Conservation (phyloP, 1,139 yeast genomes). For the Blastobotrys elegans region DNA sequence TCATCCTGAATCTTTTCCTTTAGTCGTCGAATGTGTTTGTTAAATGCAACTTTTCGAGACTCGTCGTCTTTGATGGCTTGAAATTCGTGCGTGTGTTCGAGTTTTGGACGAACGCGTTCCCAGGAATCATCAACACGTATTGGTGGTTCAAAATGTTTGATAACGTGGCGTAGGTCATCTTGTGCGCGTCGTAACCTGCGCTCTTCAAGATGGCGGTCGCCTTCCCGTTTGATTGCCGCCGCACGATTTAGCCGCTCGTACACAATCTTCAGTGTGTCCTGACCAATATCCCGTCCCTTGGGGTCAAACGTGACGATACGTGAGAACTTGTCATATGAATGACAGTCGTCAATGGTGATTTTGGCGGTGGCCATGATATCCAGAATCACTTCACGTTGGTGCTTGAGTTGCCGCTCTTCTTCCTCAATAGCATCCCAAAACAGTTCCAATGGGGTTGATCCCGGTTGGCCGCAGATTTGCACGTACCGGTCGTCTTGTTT, state of each 20-base stretch:
- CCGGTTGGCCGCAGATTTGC: conserved; percentile 67
- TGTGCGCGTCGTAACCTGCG: conserved; percentile 36
- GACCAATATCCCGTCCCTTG: conserved; percentile 17
- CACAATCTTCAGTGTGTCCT: conserved; percentile 8
- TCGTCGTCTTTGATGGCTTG: conserved; percentile 35
- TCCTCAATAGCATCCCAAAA: conserved; percentile 74
- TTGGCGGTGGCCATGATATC: conserved; percentile 43
- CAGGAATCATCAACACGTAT: conserved; percentile 33
- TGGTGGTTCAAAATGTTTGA: conserved; percentile 36
- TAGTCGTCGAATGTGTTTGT: conserved; percentile 31
- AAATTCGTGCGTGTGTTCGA: conserved; percentile 35
- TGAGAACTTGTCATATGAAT: conserved; percentile 26
- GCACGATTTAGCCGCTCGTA: conserved; percentile 9
- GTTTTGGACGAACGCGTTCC: conserved; percentile 35
- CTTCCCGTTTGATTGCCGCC: conserved; percentile 22
- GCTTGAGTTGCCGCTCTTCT: conserved; percentile 49
- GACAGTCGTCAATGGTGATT: conserved; percentile 19
- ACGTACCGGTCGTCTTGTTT: conserved; percentile 56
- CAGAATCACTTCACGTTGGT: conserved; percentile 56
- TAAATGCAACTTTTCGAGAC: conserved; percentile 33
- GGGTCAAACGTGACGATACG: conserved; percentile 18
- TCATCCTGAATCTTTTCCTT: conserved; percentile 25
- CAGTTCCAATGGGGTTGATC: conserved; percentile 73
- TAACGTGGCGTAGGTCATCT: conserved; percentile 36
- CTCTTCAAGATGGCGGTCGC: conserved; percentile 34